Evolutionary conservation across 768 basidiomycete species (phyloP).

Genomic region (Trametes elegans): DNA sequence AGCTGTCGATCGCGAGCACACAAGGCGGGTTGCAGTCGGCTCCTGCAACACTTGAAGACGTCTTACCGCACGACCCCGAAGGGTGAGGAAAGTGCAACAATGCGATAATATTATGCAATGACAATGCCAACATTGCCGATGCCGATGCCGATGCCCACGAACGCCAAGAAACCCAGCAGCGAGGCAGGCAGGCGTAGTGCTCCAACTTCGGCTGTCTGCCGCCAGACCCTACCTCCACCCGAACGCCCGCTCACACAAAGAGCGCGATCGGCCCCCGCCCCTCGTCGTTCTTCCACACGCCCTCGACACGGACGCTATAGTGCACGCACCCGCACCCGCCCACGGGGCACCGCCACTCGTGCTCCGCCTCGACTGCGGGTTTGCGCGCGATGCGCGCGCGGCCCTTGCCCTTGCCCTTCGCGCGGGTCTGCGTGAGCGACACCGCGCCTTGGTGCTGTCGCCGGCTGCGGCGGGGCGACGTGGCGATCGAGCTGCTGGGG

Average conservation of each 20-base stretch:
- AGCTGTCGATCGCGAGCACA: not conserved
- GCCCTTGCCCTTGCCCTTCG: slow-evolving; percentile 34
- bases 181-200: too few relatives aligned
- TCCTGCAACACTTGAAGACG: not conserved
- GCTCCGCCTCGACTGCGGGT: slow-evolving; percentile 43
- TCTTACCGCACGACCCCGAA: slow-evolving; percentile 4
- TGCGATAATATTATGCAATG: not conserved
- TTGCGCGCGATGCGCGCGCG: slow-evolving; percentile 14
- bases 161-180: slow-evolving; percentile 40
- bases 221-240: not conserved
- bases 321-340: slow-evolving; percentile 52
- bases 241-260: slow-evolving; percentile 34
- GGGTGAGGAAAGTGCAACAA: slow-evolving; percentile 7
- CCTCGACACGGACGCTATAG: slow-evolving; percentile 54
- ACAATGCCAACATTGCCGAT: not conserved
- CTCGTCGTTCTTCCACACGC: slow-evolving; percentile 60
- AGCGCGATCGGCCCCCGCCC: slow-evolving; percentile 39
- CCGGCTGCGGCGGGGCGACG: not conserved
- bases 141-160: slow-evolving; percentile 13
- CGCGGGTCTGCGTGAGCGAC: not conserved
- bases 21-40: not conserved
- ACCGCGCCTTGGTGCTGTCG: not conserved
- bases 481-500: slow-evolving; percentile 2
- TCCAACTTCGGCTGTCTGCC: not conserved
- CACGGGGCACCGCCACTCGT: slow-evolving; percentile 68